Conservation (phyloP, 2,329 filamentous ascomycete species). For the Apiospora rasikravindrae region DNA sequence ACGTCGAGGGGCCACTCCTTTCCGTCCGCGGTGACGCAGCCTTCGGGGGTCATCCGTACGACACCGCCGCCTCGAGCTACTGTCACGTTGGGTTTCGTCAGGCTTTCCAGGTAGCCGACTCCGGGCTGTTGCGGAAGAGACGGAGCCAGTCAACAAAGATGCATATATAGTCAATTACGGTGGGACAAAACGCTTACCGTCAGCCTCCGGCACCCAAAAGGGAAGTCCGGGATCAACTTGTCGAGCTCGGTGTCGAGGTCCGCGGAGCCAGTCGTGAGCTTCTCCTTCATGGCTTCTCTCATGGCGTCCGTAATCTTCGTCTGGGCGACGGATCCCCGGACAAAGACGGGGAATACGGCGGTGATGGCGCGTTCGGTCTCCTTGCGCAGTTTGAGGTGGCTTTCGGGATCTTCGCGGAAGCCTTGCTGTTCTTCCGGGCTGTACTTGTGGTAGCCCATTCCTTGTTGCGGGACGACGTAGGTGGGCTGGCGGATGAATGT, state of each 20-base stretch:
- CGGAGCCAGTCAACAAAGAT: not conserved
- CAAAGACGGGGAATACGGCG: slow-evolving; percentile 47
- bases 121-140: slow-evolving; percentile 28
- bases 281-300: slow-evolving; percentile 45
- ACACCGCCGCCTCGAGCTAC: slow-evolving; percentile 29
- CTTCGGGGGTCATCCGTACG: slow-evolving; percentile 31
- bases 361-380: slow-evolving; percentile 50
- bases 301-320: not conserved
- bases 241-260: slow-evolving; percentile 34
- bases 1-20: slow-evolving; percentile 36
- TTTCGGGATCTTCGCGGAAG: slow-evolving; percentile 46
- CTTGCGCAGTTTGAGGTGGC: slow-evolving; percentile 48
- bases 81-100: slow-evolving; percentile 33
- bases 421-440: slow-evolving; percentile 44
- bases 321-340: slow-evolving; percentile 44
- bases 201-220: slow-evolving; percentile 35
- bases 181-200: slow-evolving; percentile 22
- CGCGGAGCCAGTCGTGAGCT: slow-evolving; percentile 48
- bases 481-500: not conserved
- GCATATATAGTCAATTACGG: too few species aligned
- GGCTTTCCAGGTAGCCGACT: slow-evolving; percentile 38
- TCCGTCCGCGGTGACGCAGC: slow-evolving; percentile 34
- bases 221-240: slow-evolving; percentile 44
- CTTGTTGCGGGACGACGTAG: slow-evolving; percentile 36
- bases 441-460: slow-evolving; percentile 47